Evolutionary conservation across 495 filamentous ascomycete genomes (phyloP).

Genomic region (Aspergillus ellipticus): DNA sequence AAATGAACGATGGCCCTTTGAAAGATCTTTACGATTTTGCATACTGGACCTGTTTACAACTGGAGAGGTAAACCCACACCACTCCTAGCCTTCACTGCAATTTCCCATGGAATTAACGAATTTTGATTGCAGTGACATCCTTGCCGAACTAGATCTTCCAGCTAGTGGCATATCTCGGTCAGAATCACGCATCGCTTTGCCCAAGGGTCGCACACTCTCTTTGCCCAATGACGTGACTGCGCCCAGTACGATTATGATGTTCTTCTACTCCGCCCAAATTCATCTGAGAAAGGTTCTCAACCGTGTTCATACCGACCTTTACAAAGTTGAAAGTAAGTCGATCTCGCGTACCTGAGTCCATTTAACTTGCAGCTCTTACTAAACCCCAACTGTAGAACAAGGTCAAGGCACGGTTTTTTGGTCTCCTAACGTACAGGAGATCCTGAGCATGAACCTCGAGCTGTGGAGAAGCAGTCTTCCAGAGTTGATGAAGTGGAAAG

Average conservation of each 20-base stretch:
- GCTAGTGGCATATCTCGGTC: slow-evolving; percentile 72
- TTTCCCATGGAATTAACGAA: neutral
- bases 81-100: neutral
- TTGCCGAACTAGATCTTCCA: slow-evolving; percentile 82
- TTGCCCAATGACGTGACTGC: slow-evolving; percentile 32
- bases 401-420: slow-evolving; percentile 19
- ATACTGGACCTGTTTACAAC: slow-evolving; percentile 91
- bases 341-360: neutral
- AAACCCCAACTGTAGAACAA: slow-evolving; percentile 17
- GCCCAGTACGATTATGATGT: slow-evolving; percentile 52
- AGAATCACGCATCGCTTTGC: slow-evolving; percentile 65
- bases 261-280: slow-evolving; percentile 82
- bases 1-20: slow-evolving; percentile 20
- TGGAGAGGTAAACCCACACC: slow-evolving; percentile 68
- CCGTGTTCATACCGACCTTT: slow-evolving; percentile 73
- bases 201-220: slow-evolving; percentile 39
- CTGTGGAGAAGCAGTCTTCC: slow-evolving; percentile 46
- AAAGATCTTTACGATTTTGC: slow-evolving; percentile 66
- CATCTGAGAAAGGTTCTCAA: slow-evolving; percentile 84
- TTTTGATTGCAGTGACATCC: slow-evolving; percentile 64
- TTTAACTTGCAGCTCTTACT: neutral
- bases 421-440: slow-evolving; percentile 34
- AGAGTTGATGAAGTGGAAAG: slow-evolving; percentile 57
- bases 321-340: slow-evolving; percentile 55
- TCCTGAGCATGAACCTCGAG: slow-evolving; percentile 48